Conservation (phyloP, 768 basidiomycete species). For the Cubamyces sp. region DNA sequence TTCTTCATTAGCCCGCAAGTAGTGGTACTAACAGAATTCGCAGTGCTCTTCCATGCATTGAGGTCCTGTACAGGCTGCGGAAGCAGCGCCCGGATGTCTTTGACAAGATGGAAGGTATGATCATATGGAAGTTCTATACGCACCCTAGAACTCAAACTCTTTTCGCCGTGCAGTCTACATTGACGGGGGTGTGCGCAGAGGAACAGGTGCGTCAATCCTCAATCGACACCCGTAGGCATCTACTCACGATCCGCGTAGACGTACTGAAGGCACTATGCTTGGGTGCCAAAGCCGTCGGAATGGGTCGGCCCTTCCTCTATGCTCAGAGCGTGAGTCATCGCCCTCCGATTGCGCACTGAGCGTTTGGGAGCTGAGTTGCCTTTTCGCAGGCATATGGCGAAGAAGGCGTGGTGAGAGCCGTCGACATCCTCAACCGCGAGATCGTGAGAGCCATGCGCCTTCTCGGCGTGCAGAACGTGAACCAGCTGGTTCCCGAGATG, state of each 20-base stretch:
- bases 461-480: conserved; percentile 66
- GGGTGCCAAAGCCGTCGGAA: conserved; percentile 84
- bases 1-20: conserved; percentile 1
- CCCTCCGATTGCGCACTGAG: conserved; percentile 8
- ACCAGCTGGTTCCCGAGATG: conserved; percentile 75
- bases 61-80: conserved; percentile 75
- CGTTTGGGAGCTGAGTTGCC: conserved; percentile 32
- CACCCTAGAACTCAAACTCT: not conserved
- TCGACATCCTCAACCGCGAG: conserved; percentile 75
- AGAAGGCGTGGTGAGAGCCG: conserved; percentile 65
- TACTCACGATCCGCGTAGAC: conserved; percentile 46
- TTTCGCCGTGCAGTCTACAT: conserved; percentile 64
- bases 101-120: conserved; percentile 65
- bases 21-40: conserved; percentile 20
- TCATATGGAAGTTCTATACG: not conserved
- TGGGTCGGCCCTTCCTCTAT: conserved; percentile 86
- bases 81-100: conserved; percentile 77
- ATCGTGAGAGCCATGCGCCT: conserved; percentile 77
- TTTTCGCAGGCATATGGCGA: conserved; percentile 67
- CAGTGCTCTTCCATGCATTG: conserved; percentile 77
- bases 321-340: conserved; percentile 70
- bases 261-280: conserved; percentile 89
- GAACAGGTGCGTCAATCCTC: conserved; percentile 57
- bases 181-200: conserved; percentile 81
- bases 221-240: not conserved